Conservation (phyloP, 176 grass and related monocot genomes). For the Oryza nivara region DNA sequence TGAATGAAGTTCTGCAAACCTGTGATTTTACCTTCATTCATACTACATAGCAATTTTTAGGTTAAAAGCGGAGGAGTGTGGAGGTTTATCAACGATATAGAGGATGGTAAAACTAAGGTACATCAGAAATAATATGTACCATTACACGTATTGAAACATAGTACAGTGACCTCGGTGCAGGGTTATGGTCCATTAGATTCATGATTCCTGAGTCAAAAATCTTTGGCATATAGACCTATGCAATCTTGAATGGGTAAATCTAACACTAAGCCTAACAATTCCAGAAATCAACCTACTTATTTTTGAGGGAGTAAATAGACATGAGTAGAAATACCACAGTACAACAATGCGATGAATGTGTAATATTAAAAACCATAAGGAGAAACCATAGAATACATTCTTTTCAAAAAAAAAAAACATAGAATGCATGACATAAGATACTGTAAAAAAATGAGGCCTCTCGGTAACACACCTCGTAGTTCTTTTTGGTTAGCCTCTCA, state of each 20-base stretch:
- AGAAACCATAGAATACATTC: not conserved
- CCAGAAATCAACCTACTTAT: not conserved
- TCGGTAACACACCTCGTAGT: constrained; percentile 71
- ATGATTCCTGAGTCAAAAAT: not conserved
- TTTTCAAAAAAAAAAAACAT: not conserved
- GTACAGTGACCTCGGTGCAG: not conserved
- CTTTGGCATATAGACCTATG: not conserved
- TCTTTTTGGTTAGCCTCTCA: constrained; percentile 93
- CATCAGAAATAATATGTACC: too few relatives aligned
- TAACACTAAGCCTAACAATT: not conserved
- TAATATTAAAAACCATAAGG: not conserved
- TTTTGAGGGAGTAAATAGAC: too few relatives aligned
- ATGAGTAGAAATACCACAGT: not conserved
- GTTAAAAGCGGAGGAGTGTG: not conserved
- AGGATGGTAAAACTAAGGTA: not conserved
- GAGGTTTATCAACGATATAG: not conserved
- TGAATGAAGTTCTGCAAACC: not conserved
- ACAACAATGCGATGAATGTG: not conserved
- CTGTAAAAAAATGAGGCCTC: not conserved
- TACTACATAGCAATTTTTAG: not conserved
- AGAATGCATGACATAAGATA: not conserved
- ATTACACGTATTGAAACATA: not conserved
- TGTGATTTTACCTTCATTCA: not conserved
- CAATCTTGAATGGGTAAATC: not conserved
- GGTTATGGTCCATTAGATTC: not conserved